Evolutionary conservation across 495 filamentous ascomycete species (phyloP).

Genomic region (Hypomontagnella monticulosa): DNA sequence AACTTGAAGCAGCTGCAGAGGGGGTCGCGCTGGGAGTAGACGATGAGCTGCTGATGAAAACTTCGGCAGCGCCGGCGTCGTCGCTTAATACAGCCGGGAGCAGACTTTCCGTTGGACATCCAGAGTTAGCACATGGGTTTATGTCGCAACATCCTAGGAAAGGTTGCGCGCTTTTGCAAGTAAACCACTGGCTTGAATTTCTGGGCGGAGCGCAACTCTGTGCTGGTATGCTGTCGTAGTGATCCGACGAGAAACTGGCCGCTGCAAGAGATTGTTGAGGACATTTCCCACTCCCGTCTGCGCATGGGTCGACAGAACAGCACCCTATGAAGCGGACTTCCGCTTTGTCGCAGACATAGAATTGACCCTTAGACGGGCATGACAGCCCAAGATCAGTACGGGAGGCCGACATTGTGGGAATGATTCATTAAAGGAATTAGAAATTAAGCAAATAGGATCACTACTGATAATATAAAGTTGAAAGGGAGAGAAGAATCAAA

Average conservation of each 20-base stretch:
- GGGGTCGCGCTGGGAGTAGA: slow-evolving; percentile 1
- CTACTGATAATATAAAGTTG: slow-evolving; percentile 2
- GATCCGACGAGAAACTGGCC: slow-evolving; percentile 34
- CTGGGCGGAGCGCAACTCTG: slow-evolving; percentile 32
- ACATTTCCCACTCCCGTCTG: slow-evolving; percentile 35
- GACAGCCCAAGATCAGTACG: slow-evolving; percentile 34
- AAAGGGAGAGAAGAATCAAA: slow-evolving; percentile 17
- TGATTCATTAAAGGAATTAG: slow-evolving; percentile 5
- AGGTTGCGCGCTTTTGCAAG: slow-evolving; percentile 32
- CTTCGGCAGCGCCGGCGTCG: slow-evolving; percentile 17
- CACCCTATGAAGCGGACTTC: slow-evolving; percentile 36
- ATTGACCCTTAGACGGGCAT: slow-evolving; percentile 33
- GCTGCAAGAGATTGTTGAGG: slow-evolving; percentile 20
- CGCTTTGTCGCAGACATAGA: slow-evolving; percentile 36
- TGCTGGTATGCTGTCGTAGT: slow-evolving; percentile 29
- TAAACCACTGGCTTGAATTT: slow-evolving; percentile 30
- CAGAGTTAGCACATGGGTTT: slow-evolving; percentile 23
- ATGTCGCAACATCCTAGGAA: slow-evolving; percentile 36
- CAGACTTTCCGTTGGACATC: slow-evolving; percentile 41
- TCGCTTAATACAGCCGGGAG: slow-evolving; percentile 31
- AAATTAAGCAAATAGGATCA: slow-evolving; percentile 12
- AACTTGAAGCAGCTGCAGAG: slow-evolving; percentile 23
- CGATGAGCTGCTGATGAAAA: slow-evolving; percentile 17
- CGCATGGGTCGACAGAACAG: slow-evolving; percentile 39
- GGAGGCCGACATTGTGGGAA: slow-evolving; percentile 22